Evolutionary conservation across 192 early-diverging fungal genomes (phyloP).

Genomic region (Coemansia sp.): DNA sequence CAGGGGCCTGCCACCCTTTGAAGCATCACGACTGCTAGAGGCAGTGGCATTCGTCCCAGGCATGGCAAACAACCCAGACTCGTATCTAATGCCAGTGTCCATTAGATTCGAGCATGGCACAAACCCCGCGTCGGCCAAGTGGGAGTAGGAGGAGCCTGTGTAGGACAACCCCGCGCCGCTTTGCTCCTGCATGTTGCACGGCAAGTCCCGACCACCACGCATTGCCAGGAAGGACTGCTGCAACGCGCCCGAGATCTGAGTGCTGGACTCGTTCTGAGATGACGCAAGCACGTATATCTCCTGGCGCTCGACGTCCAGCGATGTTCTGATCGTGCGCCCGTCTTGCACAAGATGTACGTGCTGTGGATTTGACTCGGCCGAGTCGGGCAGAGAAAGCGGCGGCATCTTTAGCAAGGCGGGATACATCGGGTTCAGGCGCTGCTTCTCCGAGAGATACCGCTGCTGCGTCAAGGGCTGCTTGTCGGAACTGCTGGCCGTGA

Average conservation of each 20-base stretch:
- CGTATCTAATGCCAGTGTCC: constrained; percentile 23
- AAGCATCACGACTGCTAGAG: not conserved
- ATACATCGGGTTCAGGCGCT: constrained; percentile 17
- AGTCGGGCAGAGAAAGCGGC: constrained; percentile 14
- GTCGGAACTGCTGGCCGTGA: constrained; percentile 5
- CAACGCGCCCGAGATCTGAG: constrained; percentile 3
- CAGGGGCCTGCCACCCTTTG: not conserved
- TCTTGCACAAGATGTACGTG: constrained; percentile 44
- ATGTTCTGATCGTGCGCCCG: constrained; percentile 60
- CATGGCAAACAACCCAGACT: not conserved
- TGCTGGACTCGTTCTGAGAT: constrained; percentile 29
- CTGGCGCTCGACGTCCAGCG: constrained; percentile 70
- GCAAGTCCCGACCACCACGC: constrained; percentile 13
- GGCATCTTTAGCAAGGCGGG: constrained; percentile 1
- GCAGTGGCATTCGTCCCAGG: not conserved
- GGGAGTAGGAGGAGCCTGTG: constrained; percentile 12
- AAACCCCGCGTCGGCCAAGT: constrained; percentile 24
- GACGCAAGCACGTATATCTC: constrained; percentile 80
- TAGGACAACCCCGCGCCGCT: constrained; percentile 1
- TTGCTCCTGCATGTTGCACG: constrained; percentile 8
- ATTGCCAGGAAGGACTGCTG: constrained; percentile 22
- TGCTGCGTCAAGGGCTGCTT: constrained; percentile 41
- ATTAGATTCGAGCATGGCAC: constrained; percentile 33
- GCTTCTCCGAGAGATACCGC: constrained; percentile 33
- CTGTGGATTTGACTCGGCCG: constrained; percentile 18